Evolutionary conservation across 2,329 filamentous ascomycete genomes (phyloP).

Genomic region (Hyphodiscus sp.): DNA sequence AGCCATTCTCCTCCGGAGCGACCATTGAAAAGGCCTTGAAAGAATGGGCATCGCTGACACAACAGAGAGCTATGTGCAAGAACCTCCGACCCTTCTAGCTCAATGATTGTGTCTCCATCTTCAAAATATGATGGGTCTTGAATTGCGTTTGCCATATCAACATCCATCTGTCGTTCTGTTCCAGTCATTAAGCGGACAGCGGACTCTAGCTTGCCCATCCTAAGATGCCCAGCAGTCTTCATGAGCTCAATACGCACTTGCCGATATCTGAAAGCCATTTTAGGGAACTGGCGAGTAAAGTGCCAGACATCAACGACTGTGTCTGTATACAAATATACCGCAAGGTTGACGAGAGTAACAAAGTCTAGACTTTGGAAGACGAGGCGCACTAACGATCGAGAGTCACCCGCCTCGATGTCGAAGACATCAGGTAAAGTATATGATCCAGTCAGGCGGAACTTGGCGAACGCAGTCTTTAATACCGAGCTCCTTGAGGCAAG

Average conservation of each 20-base stretch:
- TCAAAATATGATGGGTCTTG: constrained; percentile 65
- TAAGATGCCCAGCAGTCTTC: constrained; percentile 68
- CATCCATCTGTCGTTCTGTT: constrained; percentile 55
- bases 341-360: constrained; percentile 71
- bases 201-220: constrained; percentile 65
- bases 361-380: constrained; percentile 68
- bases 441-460: constrained; percentile 47
- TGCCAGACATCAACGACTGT: constrained; percentile 81
- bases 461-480: constrained; percentile 55
- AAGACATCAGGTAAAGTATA: constrained; percentile 56
- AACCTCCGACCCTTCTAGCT: constrained; percentile 68
- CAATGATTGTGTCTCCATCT: constrained; percentile 71
- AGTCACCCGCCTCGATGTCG: constrained; percentile 38
- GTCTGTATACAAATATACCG: constrained; percentile 77
- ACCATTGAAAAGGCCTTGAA: constrained; percentile 83
- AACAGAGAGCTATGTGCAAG: constrained; percentile 71
- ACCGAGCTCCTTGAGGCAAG: constrained; percentile 66
- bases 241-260: constrained; percentile 81
- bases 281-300: constrained; percentile 54
- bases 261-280: constrained; percentile 66
- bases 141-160: constrained; percentile 66
- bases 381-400: constrained; percentile 36
- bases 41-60: constrained; percentile 85
- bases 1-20: constrained; percentile 83
- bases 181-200: constrained; percentile 69